Conservation (phyloP, 1,284 basidiomycete species). For the Microbotryum scabiosae region DNA sequence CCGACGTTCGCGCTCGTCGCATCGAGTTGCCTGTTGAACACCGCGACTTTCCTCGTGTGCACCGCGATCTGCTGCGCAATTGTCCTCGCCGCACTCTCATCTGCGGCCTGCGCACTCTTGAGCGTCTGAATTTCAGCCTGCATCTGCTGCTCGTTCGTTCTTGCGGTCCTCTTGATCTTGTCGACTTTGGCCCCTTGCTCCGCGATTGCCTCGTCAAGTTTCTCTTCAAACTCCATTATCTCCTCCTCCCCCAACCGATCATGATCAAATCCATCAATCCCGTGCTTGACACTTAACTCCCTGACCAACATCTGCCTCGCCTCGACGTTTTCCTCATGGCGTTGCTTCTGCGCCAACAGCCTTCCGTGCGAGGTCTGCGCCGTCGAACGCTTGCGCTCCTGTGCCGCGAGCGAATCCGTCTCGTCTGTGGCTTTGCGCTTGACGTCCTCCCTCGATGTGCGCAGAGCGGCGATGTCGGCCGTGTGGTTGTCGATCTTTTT, state of each 20-base stretch:
- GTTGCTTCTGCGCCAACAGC: slow-evolving; percentile 52
- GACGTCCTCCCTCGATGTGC: slow-evolving; percentile 47
- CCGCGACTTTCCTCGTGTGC: slow-evolving; percentile 24
- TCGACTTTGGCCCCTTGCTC: slow-evolving; percentile 27
- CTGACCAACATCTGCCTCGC: slow-evolving; percentile 68
- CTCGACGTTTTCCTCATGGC: slow-evolving; percentile 61
- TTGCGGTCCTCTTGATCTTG: slow-evolving; percentile 26
- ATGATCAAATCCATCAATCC: slow-evolving; percentile 64
- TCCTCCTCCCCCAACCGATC: slow-evolving; percentile 54
- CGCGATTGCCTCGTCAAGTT: slow-evolving; percentile 47
- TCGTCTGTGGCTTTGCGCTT: slow-evolving; percentile 51
- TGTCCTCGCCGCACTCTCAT: slow-evolving; percentile 26
- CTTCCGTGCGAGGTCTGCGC: slow-evolving; percentile 55
- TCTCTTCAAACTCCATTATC: slow-evolving; percentile 59
- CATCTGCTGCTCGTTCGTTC: slow-evolving; percentile 27
- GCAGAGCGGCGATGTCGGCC: slow-evolving; percentile 52
- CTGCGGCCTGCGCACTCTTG: slow-evolving; percentile 30
- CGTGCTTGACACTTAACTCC: slow-evolving; percentile 58
- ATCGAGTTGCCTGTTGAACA: slow-evolving; percentile 42
- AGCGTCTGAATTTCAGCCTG: slow-evolving; percentile 33
- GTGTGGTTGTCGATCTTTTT: slow-evolving; percentile 64
- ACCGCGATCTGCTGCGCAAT: slow-evolving; percentile 29
- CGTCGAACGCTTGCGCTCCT: slow-evolving; percentile 52
- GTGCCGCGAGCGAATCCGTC: slow-evolving; percentile 53
- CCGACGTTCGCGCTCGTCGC: slow-evolving; percentile 44